A percentile compares a stretch with the other conserved stretches of the same genome.
These are phyloP conservation scores for Euphorbia schlechtendalii DNA, from an alignment of 441 rosid genomes.

Conservation along the genomic window DNA sequence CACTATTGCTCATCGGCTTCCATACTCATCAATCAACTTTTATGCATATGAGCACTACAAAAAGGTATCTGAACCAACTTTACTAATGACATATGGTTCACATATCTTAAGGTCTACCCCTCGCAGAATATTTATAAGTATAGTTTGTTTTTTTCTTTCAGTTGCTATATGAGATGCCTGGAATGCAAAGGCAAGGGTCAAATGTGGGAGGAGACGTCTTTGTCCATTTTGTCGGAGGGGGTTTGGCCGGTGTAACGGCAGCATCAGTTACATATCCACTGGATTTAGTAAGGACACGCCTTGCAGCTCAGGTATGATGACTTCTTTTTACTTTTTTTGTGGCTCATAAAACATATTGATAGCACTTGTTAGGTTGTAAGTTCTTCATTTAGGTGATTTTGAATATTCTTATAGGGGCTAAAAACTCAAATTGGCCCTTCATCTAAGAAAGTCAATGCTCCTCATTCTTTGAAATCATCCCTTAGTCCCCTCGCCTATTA, in stretches of 20 bases:
- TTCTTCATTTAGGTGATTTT: not conserved
- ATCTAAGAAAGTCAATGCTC: too few species aligned
- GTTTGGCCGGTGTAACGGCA: constrained; percentile 92
- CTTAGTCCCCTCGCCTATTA: too few species aligned
- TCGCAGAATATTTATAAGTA: too few species aligned
- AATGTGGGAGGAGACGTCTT: constrained; percentile 50
- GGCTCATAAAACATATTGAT: not conserved
- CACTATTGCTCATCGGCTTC: constrained; percentile 84
- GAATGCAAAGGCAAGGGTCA: constrained; percentile 38
- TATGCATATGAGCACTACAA: constrained; percentile 81
- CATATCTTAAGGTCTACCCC: too few species aligned
- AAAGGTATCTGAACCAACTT: constrained; percentile 34
- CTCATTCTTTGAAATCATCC: too few species aligned
- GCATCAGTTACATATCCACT: constrained; percentile 87
- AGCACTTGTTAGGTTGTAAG: not conserved
- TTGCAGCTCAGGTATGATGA: constrained; percentile 78
- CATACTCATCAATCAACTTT: constrained; percentile 80
- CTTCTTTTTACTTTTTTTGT: constrained; percentile 6
- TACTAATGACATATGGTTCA: not conserved
- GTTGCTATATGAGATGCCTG: constrained; percentile 53
- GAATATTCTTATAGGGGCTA: not conserved
- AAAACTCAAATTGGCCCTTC: too few species aligned
- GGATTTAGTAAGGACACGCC: constrained; percentile 96
- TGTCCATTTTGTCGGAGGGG: constrained; percentile 80
- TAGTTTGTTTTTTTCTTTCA: too few species aligned